Base-by-base conservation (phyloP, 176 grass and related monocot genomes). In the Calamus simplicifolius region DNA sequence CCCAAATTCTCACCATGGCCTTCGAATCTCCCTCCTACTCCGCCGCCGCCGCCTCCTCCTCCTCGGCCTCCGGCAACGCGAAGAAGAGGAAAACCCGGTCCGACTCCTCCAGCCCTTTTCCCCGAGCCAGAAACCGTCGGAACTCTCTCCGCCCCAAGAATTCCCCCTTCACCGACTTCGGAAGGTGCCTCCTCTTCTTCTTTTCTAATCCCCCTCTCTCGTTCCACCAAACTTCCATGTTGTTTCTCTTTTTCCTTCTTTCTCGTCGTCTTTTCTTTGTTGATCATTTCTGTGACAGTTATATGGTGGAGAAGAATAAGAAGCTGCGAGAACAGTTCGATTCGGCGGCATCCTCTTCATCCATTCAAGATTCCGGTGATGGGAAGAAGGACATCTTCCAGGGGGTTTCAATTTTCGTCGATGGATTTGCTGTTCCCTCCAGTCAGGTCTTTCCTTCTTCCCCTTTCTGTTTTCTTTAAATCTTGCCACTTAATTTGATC, bases 321-420 rank as follows among this genome's bases (percentile, higher is more conserved):
- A 88, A 88, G 73, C 80, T 88, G 59, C 18, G 67, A 10, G 85
- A 75, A 18, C 85, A 83, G 67, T 88, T 83, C 68, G 54, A 83
- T 12, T 80, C 80, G 38, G 76, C 78, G 50, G 78, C 71, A 5
- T 57, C 70, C 50, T 29, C 19, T 18, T 75, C 77, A 16, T 57
- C 29, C 5, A 49, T 63, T 4, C 35, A 43, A 13, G 68, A 14
- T 3, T 2, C 16, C 19, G 21, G 38, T 38, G 4, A 25, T 12
- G 25, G 1, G 3, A 4, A 66, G 13, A 79, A 69, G 6, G 71
- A 58, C 15, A 56, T 89, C 18, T 89, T 89, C 49, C 53, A 55
- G 0, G 86, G 86, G 15, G 74, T 89, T 56, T 81, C 78, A 62
- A 85, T 89, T 60, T 89, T 81, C 55, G 71, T 89, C n/a, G 67